A percentile compares a stretch with the other conserved stretches of the same genome.
Evolutionary conservation across 176 grass and related monocot genomes (phyloP).

Genomic region (Oropetium thomaeum): DNA sequence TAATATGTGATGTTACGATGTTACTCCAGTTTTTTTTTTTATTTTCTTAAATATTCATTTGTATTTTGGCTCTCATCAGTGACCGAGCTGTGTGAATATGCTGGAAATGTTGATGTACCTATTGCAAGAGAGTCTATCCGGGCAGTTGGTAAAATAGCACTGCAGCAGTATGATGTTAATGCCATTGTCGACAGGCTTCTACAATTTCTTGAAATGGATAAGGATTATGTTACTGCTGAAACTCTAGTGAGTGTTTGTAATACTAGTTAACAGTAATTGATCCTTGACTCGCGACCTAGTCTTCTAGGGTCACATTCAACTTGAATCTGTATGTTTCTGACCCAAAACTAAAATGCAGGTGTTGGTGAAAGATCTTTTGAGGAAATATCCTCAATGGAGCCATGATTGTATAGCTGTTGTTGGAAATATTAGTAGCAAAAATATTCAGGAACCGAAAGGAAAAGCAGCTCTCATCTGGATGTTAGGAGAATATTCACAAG

Average conservation of each 20-base stretch:
- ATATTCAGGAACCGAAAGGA: conserved; percentile 96
- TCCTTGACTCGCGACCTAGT: not conserved
- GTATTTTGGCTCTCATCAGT: conserved; percentile 47
- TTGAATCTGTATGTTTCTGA: conserved; percentile 23
- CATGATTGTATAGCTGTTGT: conserved; percentile 99
- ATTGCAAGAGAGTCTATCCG: conserved; percentile 97
- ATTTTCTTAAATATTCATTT: conserved; percentile 2
- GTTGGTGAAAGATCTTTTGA: conserved; percentile 96
- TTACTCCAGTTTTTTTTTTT: conserved; percentile 18
- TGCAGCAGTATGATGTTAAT: conserved; percentile 99
- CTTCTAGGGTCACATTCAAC: conserved; percentile 3
- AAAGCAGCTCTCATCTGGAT: conserved; percentile 99
- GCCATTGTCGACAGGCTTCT: conserved; percentile 98
- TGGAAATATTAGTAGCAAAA: conserved; percentile 99
- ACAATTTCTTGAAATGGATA: conserved; percentile 99
- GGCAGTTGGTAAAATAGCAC: conserved; percentile 97
- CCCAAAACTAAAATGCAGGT: conserved; percentile 49
- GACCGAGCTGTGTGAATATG: conserved; percentile 97
- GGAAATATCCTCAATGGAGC: conserved; percentile 99
- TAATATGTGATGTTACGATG: conserved; percentile 29
- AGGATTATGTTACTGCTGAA: conserved; percentile 98
- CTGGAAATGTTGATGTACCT: conserved; percentile 93
- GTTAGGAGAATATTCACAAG: conserved; percentile 99
- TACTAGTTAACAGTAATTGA: conserved; percentile 16
- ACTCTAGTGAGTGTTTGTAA: conserved; percentile 65